Evolutionary conservation across 805 yeast genomes (phyloP), one percentile per base, ranked within the genome.

Genomic region (Yueomyces sinensis): DNA sequence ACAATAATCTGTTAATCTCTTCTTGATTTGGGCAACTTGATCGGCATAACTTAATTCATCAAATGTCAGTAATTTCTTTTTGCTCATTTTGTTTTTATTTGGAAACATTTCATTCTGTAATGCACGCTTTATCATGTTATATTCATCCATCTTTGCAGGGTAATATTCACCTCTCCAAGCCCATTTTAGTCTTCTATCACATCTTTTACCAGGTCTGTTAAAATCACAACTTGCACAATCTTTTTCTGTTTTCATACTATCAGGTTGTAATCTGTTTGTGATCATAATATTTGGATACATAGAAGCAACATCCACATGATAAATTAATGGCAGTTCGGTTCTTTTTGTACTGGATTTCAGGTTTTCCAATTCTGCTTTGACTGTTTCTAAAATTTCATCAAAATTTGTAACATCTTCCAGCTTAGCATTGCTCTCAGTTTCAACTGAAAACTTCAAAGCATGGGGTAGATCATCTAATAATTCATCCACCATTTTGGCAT

Each of bases 251-350:
- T 91, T 87, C 84, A 91, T 89, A 3, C 97, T 87, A 58, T 91
- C 99, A 0, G 99, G 99, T 55, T 91, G 99, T 35, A 91, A 65
- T 52, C 99, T 74, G 59, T 91, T 91, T 0, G 97, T 82, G 5
- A 95, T 84, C 97, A 91, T 91, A 54, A 91, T 91, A 52, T 91
- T 91, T 5, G 99, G 99, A 52, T 91, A 91, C 99, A 91, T 91
- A 1, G 98, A 91, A 1, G 99, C 96, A 33, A 91, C 99, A 63
- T 91, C 99, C 27, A 93, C 95, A 52, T 91, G 99, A 49, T 93
- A 91, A 42, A 91, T 91, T 32, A 82, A 63, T 0, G 99, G 99
- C 9, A 63, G 62, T 47, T 91, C 97, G 11, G 56, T 54, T 44
- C 96, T 65, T 27, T 65, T 65, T 1, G 89, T 87, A 27, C 67